Evolutionary conservation across 2,329 filamentous ascomycete species (phyloP).

Genomic region (Anisogramma anomala): DNA sequence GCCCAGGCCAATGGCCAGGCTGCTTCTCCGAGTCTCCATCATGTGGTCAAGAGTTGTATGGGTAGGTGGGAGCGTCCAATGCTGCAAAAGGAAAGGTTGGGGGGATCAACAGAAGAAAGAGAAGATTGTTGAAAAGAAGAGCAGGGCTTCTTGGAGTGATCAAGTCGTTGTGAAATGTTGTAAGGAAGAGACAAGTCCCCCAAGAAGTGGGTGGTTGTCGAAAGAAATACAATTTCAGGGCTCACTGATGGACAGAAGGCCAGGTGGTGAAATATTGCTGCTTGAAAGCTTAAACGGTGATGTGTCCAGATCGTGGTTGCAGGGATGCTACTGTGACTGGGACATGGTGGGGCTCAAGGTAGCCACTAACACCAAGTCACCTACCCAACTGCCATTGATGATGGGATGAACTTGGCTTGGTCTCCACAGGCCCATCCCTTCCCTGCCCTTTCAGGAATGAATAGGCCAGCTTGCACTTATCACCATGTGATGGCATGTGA

Average conservation of each 20-base stretch:
- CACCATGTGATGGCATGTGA: too few relatives aligned
- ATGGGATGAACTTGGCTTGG: not conserved
- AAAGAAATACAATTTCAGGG: not conserved
- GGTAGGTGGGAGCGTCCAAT: conserved; percentile 15
- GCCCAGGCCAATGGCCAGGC: conserved; percentile 51
- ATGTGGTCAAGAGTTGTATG: conserved; percentile 7
- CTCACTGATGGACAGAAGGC: not conserved
- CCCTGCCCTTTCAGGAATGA: too few relatives aligned
- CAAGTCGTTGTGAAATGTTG: conserved; percentile 1
- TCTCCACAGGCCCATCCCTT: not conserved
- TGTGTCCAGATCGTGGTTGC: conserved; percentile 13
- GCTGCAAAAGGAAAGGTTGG: conserved; percentile 18
- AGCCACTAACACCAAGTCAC: not conserved
- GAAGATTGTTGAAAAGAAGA: conserved; percentile 15
- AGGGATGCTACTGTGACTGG: conserved; percentile 9
- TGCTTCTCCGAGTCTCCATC: conserved; percentile 17
- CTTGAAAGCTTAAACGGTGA: conserved; percentile 12
- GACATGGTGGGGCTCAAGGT: not conserved
- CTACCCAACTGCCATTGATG: not conserved
- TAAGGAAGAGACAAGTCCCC: not conserved
- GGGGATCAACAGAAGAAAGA: conserved; percentile 20
- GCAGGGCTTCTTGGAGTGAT: conserved; percentile 6
- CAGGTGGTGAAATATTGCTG: conserved; percentile 11
- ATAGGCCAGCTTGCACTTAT: conserved; percentile 3
- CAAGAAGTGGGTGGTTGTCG: not conserved